Percentiles rank a stretch among this genome's conserved stretches.
These are phyloP conservation scores for Paraconiothyrium brasiliense DNA, from an alignment of 2,329 filamentous ascomycete genomes.

Conservation along the genomic window DNA sequence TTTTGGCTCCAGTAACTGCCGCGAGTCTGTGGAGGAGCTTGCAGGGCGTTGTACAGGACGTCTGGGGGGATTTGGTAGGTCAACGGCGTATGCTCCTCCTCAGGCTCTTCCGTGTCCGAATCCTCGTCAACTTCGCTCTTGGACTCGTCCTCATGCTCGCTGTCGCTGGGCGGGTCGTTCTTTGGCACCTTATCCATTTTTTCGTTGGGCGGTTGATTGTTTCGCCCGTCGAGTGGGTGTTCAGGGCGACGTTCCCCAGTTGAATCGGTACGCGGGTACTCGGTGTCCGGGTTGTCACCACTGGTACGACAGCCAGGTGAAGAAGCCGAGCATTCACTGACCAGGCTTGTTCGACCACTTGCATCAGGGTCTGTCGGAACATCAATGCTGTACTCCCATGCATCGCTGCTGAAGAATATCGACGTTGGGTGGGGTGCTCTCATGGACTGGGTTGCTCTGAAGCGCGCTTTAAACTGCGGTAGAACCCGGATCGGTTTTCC, in stretches of 20 bases:
- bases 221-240: neutral
- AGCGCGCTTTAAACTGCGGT: neutral
- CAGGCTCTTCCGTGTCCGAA: constrained; percentile 21
- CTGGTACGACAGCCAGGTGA: neutral
- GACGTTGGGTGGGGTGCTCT: constrained; percentile 13
- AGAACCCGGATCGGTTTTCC: neutral
- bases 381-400: neutral
- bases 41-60: constrained; percentile 37
- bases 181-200: constrained; percentile 10
- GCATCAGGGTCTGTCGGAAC: neutral
- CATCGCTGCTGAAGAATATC: constrained; percentile 10
- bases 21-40: constrained; percentile 39
- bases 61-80: constrained; percentile 46
- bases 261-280: neutral
- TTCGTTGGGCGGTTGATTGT: neutral
- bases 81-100: constrained; percentile 35
- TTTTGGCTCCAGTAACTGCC: constrained; percentile 71
- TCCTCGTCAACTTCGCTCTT: constrained; percentile 18
- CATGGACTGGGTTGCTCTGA: constrained; percentile 13
- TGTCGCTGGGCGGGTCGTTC: constrained; percentile 17
- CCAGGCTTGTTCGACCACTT: neutral
- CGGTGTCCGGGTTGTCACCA: neutral
- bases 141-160: constrained; percentile 9
- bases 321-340: neutral
- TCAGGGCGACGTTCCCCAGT: neutral